Evolutionary conservation across 1,284 basidiomycete species (phyloP).

Genomic region (Malassezia caprae): DNA sequence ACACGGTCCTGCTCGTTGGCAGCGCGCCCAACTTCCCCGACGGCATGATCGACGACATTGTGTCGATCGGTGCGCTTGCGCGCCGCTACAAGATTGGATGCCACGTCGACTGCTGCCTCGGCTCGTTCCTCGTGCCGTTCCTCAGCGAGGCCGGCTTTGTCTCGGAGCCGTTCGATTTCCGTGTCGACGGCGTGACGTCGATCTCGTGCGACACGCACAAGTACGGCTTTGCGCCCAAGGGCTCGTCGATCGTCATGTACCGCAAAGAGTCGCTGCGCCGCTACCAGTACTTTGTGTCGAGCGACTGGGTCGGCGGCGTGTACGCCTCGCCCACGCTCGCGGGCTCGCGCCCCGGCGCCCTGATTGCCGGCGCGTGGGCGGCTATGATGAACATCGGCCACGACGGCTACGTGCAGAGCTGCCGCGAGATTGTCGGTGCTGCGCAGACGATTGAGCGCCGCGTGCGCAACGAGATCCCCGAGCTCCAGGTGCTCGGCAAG

Average conservation of each 20-base stretch:
- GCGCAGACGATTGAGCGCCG: slow-evolving; percentile 60
- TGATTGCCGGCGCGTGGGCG: slow-evolving; percentile 93
- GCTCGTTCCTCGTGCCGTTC: slow-evolving; percentile 49
- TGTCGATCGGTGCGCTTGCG: slow-evolving; percentile 67
- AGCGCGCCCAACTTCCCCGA: slow-evolving; percentile 64
- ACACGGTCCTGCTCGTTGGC: slow-evolving; percentile 63
- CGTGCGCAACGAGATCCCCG: slow-evolving; percentile 59
- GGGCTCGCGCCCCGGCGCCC: slow-evolving; percentile 64
- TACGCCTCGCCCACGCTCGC: slow-evolving; percentile 39
- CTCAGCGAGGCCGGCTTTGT: slow-evolving; percentile 37
- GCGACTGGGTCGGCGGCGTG: slow-evolving; percentile 47
- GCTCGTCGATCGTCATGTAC: slow-evolving; percentile 41
- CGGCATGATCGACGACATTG: slow-evolving; percentile 65
- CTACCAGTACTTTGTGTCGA: slow-evolving; percentile 47
- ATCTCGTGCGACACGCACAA: slow-evolving; percentile 48
- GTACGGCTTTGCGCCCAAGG: slow-evolving; percentile 47
- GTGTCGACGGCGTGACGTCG: slow-evolving; percentile 41
- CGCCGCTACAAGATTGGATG: slow-evolving; percentile 66
- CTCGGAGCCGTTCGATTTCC: slow-evolving; percentile 44
- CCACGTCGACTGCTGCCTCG: slow-evolving; percentile 58
- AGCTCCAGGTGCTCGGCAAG: slow-evolving; percentile 74
- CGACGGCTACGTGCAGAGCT: slow-evolving; percentile 84
- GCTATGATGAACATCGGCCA: slow-evolving; percentile 85
- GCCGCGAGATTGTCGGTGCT: slow-evolving; percentile 67
- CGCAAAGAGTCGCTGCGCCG: slow-evolving; percentile 28